These are phyloP conservation scores for Copromyces sp. DNA, from an alignment of 495 filamentous ascomycete genomes.

Conservation along the genomic window DNA sequence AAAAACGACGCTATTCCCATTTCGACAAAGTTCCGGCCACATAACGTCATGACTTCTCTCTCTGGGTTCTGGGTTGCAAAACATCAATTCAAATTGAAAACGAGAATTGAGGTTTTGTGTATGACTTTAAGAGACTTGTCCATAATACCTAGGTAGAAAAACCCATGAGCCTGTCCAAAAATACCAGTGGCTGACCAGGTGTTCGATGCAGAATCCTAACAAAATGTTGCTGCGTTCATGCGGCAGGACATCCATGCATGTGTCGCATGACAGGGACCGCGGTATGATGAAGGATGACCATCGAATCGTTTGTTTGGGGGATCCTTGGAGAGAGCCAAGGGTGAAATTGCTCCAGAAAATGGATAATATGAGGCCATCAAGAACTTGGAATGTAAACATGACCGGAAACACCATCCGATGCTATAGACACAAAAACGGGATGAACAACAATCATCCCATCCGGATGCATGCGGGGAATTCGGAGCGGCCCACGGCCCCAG, in stretches of 20 bases:
- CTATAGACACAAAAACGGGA: background rate
- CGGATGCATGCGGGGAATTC: background rate
- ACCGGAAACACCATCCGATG: background rate
- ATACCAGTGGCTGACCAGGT: background rate
- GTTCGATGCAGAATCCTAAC: background rate
- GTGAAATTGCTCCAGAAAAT: background rate
- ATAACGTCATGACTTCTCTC: background rate
- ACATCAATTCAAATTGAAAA: background rate
- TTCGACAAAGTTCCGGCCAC: background rate
- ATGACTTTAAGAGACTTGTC: no score
- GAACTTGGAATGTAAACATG: background rate
- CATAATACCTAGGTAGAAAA: no score
- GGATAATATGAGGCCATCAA: no score
- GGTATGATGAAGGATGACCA: background rate
- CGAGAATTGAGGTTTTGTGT: no score
- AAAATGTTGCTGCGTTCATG: background rate
- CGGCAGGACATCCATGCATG: background rate
- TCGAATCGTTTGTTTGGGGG: background rate
- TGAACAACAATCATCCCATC: background rate
- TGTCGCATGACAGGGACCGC: background rate
- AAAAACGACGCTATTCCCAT: background rate
- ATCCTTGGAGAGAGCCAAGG: no score
- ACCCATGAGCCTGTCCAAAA: no score
- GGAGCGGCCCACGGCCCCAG: background rate
- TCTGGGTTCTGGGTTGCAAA: background rate